Percentiles rank a stretch among this genome's conserved stretches.
phyloP scores from a whole-genome alignment of 1,284 basidiomycete species.

The Ganoderma lingzhi region DNA sequence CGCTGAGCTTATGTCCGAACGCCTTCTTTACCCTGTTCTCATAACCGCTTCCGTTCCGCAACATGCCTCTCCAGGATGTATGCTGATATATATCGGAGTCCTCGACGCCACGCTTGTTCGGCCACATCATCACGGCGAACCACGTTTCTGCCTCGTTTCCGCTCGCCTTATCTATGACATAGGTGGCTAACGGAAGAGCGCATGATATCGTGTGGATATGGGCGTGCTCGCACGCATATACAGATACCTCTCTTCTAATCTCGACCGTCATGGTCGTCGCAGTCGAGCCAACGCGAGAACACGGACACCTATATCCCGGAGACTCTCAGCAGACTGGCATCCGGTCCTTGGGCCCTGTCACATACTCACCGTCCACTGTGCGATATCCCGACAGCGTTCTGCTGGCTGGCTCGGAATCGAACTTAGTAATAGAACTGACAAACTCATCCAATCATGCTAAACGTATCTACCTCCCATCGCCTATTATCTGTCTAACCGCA shows the following conservation, averaged over 20 bases:
- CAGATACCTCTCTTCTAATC: background rate
- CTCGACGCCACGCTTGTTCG: background rate
- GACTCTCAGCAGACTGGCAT: background rate
- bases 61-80: background rate
- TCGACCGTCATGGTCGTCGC: background rate
- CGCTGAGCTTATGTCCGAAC: background rate
- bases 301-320: background rate
- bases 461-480: background rate
- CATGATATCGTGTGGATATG: slow-evolving; percentile 13
- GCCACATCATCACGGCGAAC: background rate
- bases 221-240: background rate
- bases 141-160: slow-evolving; percentile 1
- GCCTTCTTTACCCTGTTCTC: background rate
- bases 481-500: background rate
- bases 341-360: background rate
- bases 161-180: slow-evolving; percentile 25
- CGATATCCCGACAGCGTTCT: background rate
- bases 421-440: background rate
- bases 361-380: background rate
- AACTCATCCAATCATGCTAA: background rate
- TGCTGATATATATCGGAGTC: background rate
- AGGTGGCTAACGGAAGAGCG: background rate
- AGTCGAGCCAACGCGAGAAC: background rate
- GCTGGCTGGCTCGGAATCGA: background rate
- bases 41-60: background rate